Conservation (phyloP, 2,329 filamentous ascomycete genomes). For the Pyricularia sp. region DNA sequence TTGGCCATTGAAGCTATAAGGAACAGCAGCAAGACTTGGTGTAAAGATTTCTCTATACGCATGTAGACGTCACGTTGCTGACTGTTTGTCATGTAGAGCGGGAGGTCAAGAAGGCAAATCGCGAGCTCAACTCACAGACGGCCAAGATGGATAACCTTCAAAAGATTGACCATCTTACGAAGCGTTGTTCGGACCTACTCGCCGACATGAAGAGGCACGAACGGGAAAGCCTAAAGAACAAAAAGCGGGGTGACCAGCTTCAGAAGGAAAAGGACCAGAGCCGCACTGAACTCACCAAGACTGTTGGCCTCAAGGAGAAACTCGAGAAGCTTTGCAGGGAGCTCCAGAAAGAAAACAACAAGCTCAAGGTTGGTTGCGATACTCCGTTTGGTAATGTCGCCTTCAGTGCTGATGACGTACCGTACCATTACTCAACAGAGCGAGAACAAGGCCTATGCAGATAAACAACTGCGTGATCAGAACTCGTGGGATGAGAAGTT, state of each 20-base stretch:
- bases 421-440: constrained; percentile 40
- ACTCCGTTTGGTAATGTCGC: background rate
- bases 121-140: constrained; percentile 80
- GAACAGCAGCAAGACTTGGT: background rate
- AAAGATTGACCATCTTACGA: constrained; percentile 83
- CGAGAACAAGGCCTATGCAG: constrained; percentile 87
- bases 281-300: constrained; percentile 81
- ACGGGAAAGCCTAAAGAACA: constrained; percentile 89
- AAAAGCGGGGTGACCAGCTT: constrained; percentile 85
- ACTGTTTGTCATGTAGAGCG: constrained; percentile 52
- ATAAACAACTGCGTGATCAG: constrained; percentile 74
- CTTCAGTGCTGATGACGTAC: background rate
- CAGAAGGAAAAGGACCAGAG: constrained; percentile 95
- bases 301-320: constrained; percentile 86
- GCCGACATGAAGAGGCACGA: constrained; percentile 94
- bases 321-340: constrained; percentile 93
- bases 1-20: background rate
- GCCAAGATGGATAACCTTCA: constrained; percentile 88
- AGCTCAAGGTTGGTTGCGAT: constrained; percentile 65
- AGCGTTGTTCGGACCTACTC: constrained; percentile 82
- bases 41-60: background rate
- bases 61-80: background rate
- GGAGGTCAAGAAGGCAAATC: constrained; percentile 87
- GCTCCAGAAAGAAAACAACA: constrained; percentile 94
- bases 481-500: constrained; percentile 79